Evolutionary conservation across 257 asterid genomes (phyloP).

Genomic region (Salvia rosmarinus): DNA sequence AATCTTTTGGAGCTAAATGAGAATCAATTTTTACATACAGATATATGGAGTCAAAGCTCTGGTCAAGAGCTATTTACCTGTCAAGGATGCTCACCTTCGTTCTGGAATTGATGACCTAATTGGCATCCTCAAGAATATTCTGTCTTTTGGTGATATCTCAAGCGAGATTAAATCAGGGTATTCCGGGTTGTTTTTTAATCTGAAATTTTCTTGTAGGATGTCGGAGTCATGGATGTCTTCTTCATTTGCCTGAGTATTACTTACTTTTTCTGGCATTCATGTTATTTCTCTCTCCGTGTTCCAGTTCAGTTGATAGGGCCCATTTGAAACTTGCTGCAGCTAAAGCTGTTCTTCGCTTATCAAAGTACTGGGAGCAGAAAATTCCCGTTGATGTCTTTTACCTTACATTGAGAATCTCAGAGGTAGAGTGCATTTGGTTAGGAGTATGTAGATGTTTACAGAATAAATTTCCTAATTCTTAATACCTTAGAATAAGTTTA

Average conservation of each 20-base stretch:
- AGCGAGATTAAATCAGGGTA: constrained; percentile 81
- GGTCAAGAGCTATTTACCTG: constrained; percentile 97
- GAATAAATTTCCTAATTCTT: constrained; percentile 19
- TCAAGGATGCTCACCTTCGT: constrained; percentile 94
- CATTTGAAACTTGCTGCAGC: constrained; percentile 98
- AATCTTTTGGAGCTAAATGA: constrained; percentile 20
- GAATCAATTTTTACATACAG: constrained; percentile 46
- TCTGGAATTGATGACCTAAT: constrained; percentile 79
- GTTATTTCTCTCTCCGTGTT: constrained; percentile 38
- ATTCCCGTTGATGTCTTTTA: constrained; percentile 84
- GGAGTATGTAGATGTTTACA: constrained; percentile 31
- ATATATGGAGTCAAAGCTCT: constrained; percentile 89
- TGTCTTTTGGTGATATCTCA: constrained; percentile 76
- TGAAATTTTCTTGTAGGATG: constrained; percentile 15
- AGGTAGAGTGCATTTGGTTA: constrained; percentile 53
- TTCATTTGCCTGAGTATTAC: constrained; percentile 10
- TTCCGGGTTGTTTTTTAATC: constrained; percentile 10
- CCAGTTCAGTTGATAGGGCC: constrained; percentile 84
- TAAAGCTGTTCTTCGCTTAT: constrained; percentile 93
- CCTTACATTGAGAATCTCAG: constrained; percentile 75
- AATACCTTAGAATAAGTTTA: constrained; percentile 7
- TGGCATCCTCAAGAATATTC: constrained; percentile 69
- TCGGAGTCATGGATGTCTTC: constrained; percentile 17
- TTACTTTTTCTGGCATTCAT: constrained; percentile 32
- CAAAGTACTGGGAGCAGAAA: constrained; percentile 92